These are phyloP conservation scores for Phlebopus sp. DNA, from an alignment of 1,284 basidiomycete genomes.

Conservation along the genomic window DNA sequence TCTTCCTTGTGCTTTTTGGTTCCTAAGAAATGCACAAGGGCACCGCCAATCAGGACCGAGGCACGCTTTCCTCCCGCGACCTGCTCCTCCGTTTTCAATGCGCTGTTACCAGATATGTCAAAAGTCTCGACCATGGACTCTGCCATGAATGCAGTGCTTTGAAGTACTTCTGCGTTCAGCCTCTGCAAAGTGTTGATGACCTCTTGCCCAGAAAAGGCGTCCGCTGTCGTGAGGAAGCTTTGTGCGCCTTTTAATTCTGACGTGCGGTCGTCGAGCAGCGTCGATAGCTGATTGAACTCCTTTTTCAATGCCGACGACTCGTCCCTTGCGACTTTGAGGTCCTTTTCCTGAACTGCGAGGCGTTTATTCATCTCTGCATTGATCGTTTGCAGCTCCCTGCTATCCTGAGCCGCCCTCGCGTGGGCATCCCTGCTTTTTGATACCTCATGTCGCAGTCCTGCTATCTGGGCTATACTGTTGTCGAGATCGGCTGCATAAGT, in stretches of 20 bases:
- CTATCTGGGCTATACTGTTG: conserved; percentile 14
- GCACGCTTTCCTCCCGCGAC: conserved; percentile 23
- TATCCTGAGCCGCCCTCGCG: conserved; percentile 2
- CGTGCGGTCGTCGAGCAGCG: conserved; percentile 32
- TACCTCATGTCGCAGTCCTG: conserved; percentile 19
- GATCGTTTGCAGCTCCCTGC: conserved; percentile 3
- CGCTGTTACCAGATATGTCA: conserved; percentile 11
- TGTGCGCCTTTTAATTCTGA: conserved; percentile 37
- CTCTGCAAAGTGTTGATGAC: conserved; percentile 32
- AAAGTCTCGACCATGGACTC: conserved; percentile 34
- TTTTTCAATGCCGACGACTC: conserved; percentile 30
- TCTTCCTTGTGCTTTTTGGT: conserved; percentile 30
- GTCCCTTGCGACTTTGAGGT: conserved; percentile 24
- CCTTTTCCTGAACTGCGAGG: conserved; percentile 18
- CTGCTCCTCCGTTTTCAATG: conserved; percentile 22
- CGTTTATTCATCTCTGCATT: conserved; percentile 20
- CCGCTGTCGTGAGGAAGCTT: conserved; percentile 32
- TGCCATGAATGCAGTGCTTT: conserved; percentile 35
- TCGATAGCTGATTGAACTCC: conserved; percentile 26
- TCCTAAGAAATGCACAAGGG: conserved; percentile 27
- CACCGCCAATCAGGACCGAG: conserved; percentile 18
- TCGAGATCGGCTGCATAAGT: conserved; percentile 19
- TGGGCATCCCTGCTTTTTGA: conserved; percentile 13
- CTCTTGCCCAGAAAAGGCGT: conserved; percentile 32
- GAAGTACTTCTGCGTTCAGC: conserved; percentile 34